Base-by-base conservation (phyloP, 768 basidiomycete species). In the Calvatia gigantea region DNA sequence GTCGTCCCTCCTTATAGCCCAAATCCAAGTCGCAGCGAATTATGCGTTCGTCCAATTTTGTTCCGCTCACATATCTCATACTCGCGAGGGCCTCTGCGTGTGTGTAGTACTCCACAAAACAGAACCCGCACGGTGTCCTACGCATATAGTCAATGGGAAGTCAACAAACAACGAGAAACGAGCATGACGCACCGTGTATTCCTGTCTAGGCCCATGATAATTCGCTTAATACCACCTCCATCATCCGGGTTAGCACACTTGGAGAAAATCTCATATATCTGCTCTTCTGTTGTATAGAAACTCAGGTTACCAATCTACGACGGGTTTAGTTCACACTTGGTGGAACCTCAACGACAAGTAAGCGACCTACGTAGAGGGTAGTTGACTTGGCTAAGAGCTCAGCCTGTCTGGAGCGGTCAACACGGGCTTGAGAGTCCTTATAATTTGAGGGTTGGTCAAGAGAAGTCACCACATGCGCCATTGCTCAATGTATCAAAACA, bases 1-100 rank as follows among this genome's bases (percentile, higher is more conserved):
- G 97, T 59, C 97, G 78, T 12, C 96, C 96, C 66, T 99, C 97
- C 66, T 86, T 86, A 73, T 98, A 99, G 5, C 97, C 97, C 25
- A 94, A 78, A 75, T 99, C 97, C 65, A 99, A 75, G 75, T 99
- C 97, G 66, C 95, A 98, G 44, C 97, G 89, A 60, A 99, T 96
- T 63, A 99, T 92, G 31, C 97, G 89, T 72, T 99, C 97, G 71
- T 99, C 97, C 19, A 99, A 85, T 75, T 98, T 98, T 32, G 95
- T 94, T n/a, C 96, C 97, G 48, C 91, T 94, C 63, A 98, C 84
- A 69, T 97, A 95, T 45, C 89, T 86, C 83, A 98, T 86, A 59
- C 89, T 87, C 38, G 94, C 91, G 37, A 97, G 77, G 15, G 97
- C 96, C 70, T 98, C 95, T 4, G 85, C 78, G 65, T 98, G 94